phyloP scores from a whole-genome alignment of 345 rosid genomes.

The Populus deltoides region DNA sequence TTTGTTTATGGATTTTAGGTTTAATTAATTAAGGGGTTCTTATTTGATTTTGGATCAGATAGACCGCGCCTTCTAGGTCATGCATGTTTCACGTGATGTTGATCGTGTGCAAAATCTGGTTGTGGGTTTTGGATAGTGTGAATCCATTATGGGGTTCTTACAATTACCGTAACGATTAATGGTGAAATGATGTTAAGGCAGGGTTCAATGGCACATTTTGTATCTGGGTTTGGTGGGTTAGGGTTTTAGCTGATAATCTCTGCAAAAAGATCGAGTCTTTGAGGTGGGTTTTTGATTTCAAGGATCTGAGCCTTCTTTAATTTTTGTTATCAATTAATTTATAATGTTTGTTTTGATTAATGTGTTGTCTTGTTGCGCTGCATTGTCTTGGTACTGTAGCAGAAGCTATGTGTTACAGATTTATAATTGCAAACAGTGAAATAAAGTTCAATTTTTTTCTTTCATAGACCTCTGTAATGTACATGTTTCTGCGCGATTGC shows the following conservation, averaged over 20 bases:
- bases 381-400: not conserved
- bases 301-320: conserved; percentile 7
- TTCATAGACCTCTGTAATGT: not conserved
- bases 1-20: not conserved
- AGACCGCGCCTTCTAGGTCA: conserved; percentile 13
- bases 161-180: not conserved
- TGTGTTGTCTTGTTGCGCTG: not conserved
- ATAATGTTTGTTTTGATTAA: not conserved
- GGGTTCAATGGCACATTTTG: not conserved
- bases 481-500: not conserved
- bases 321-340: not conserved
- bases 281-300: conserved; percentile 16
- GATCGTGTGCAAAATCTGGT: conserved; percentile 7
- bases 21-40: not conserved
- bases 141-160: not conserved
- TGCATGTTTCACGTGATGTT: conserved; percentile 6
- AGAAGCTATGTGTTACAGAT: not conserved
- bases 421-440: not conserved
- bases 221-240: conserved; percentile 16
- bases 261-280: not conserved
- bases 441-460: not conserved
- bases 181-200: conserved; percentile 4
- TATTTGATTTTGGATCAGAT: not conserved
- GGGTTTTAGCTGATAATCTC: conserved; percentile 19
- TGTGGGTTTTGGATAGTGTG: conserved; percentile 12